These are phyloP conservation scores for Plenodomus lindquistii DNA, from an alignment of 2,329 filamentous ascomycete genomes.

Conservation along the genomic window DNA sequence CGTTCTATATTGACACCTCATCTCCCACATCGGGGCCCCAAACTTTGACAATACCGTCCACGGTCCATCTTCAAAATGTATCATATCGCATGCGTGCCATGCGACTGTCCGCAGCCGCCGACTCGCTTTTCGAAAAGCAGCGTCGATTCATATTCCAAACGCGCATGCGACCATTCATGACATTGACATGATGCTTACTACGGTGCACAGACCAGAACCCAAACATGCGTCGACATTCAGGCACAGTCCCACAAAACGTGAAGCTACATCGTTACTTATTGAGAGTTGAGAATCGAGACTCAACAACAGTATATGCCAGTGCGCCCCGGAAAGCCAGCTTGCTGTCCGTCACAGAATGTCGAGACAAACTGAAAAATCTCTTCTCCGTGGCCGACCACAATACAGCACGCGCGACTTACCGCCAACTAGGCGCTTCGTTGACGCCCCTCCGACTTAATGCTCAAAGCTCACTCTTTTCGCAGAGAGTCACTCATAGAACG, in stretches of 20 bases:
- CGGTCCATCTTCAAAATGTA: not conserved
- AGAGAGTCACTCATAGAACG: not conserved
- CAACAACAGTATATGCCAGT: no score
- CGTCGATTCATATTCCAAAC: no score
- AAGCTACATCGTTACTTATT: no score
- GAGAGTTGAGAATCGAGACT: no score
- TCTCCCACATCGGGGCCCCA: constrained; percentile 1
- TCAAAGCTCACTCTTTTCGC: not conserved
- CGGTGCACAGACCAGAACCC: no score
- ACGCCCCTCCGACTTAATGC: not conserved
- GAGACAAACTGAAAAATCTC: no score
- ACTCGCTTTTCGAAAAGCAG: not conserved
- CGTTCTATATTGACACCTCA: constrained; percentile 14
- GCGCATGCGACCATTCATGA: no score
- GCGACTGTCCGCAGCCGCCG: not conserved
- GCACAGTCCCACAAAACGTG: no score
- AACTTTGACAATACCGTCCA: not conserved
- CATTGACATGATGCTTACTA: no score
- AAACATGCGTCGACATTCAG: no score
- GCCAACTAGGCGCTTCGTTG: not conserved
- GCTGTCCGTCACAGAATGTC: no score
- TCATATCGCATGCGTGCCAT: not conserved
- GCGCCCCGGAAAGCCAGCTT: no score
- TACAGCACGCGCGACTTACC: not conserved
- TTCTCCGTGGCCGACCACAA: not conserved